Conservation (phyloP, 1,284 basidiomycete species). For the Ceratobasidium sp. region DNA sequence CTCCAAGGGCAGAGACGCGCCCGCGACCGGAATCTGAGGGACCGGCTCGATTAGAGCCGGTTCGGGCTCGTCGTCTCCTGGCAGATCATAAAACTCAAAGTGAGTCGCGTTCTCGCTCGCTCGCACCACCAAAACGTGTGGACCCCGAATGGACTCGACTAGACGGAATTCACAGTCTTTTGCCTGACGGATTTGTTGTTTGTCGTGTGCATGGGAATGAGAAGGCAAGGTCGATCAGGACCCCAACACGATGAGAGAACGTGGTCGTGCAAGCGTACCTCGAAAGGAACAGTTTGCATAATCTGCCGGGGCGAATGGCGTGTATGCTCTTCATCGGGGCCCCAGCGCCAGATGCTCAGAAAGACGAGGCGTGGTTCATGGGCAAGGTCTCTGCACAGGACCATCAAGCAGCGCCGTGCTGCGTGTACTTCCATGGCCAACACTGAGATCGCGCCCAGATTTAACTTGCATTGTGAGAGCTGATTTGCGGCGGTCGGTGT, state of each 20-base stretch:
- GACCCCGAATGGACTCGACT: constrained; percentile 25
- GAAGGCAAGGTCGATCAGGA: constrained; percentile 30
- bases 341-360: constrained; percentile 35
- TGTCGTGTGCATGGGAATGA: neutral
- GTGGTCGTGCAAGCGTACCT: constrained; percentile 34
- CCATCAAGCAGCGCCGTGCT: constrained; percentile 25
- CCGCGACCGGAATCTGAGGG: constrained; percentile 34
- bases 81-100: constrained; percentile 43
- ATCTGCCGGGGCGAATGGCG: constrained; percentile 11
- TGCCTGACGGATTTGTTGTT: constrained; percentile 19
- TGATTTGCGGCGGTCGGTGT: neutral
- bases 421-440: constrained; percentile 25
- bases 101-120: constrained; percentile 37
- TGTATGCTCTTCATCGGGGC: constrained; percentile 20
- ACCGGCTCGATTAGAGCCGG: constrained; percentile 36
- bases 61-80: neutral
- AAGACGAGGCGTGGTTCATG: constrained; percentile 1
- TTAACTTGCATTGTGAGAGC: constrained; percentile 32
- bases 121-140: constrained; percentile 43
- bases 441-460: constrained; percentile 17
- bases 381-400: constrained; percentile 29
- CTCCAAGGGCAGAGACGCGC: constrained; percentile 26
- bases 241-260: constrained; percentile 32
- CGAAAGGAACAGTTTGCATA: constrained; percentile 33
- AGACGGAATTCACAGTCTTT: constrained; percentile 40